Percentiles rank a stretch among this genome's conserved stretches.
phyloP scores from a whole-genome alignment of 768 basidiomycete species.

The Ramaria rubella region DNA sequence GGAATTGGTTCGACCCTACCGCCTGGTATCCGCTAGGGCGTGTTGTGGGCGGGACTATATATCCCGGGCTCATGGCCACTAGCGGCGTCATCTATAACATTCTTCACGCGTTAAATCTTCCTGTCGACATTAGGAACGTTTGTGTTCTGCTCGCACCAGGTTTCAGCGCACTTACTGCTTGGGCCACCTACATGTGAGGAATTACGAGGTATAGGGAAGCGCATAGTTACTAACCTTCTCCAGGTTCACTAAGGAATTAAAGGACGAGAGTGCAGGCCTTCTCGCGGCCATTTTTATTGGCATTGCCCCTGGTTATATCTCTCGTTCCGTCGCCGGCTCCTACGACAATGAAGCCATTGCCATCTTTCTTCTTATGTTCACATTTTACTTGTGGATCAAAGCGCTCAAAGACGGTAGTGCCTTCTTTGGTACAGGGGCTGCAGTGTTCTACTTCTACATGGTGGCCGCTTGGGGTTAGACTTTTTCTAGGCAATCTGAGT shows the following conservation, averaged over 20 bases:
- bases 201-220: not conserved
- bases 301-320: conserved; percentile 97
- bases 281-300: conserved; percentile 97
- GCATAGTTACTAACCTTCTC: not conserved
- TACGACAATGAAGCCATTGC: conserved; percentile 99
- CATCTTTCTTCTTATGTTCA: conserved; percentile 99
- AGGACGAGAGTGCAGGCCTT: conserved; percentile 91
- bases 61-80: conserved; percentile 97
- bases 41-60: conserved; percentile 97
- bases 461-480: conserved; percentile 95
- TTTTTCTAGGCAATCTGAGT: not conserved
- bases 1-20: conserved; percentile 99
- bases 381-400: conserved; percentile 95
- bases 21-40: conserved; percentile 99
- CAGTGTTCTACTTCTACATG: conserved; percentile 99
- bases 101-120: conserved; percentile 82
- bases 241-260: conserved; percentile 96
- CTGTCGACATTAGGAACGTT: conserved; percentile 95
- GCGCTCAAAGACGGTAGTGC: conserved; percentile 93
- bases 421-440: conserved; percentile 82
- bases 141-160: conserved; percentile 96
- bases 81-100: conserved; percentile 94
- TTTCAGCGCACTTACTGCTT: conserved; percentile 94
- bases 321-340: conserved; percentile 96
- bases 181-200: conserved; percentile 89